A percentile compares a stretch with the other conserved stretches of the same genome.
Evolutionary conservation across 2,329 filamentous ascomycete species (phyloP).

Genomic region (Cercospora citrullina): DNA sequence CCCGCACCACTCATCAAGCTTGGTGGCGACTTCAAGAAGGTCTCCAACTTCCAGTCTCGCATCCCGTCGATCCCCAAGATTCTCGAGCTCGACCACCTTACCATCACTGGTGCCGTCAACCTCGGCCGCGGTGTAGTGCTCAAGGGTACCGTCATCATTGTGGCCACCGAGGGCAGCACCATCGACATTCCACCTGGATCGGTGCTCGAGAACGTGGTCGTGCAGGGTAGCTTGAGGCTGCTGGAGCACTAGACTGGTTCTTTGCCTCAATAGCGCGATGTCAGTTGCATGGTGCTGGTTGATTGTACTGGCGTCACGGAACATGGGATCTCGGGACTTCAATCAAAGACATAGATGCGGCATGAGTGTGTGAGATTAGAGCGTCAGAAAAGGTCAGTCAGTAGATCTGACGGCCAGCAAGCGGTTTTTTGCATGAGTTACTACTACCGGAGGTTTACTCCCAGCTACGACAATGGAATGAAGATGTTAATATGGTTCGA

Average conservation of each 20-base stretch:
- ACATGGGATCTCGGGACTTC: conserved; percentile 6
- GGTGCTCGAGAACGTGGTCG: conserved; percentile 96
- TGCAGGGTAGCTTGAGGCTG: conserved; percentile 87
- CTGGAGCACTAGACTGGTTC: conserved; percentile 59
- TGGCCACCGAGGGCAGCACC: conserved; percentile 94
- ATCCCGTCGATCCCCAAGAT: conserved; percentile 88
- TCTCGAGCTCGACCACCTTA: conserved; percentile 89
- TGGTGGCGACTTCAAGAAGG: conserved; percentile 99
- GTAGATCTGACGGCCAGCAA: conserved; percentile 16
- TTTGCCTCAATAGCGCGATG: background rate
- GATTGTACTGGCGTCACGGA: conserved; percentile 12
- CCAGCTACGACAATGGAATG: conserved; percentile 12
- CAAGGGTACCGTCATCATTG: conserved; percentile 98
- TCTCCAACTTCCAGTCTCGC: conserved; percentile 90
- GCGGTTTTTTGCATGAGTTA: conserved; percentile 15
- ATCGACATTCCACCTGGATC: conserved; percentile 97
- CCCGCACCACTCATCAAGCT: conserved; percentile 98
- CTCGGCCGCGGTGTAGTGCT: conserved; percentile 91
- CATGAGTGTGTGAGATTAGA: conserved; percentile 12
- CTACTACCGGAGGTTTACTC: conserved; percentile 12
- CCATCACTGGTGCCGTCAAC: conserved; percentile 96
- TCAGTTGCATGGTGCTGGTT: conserved; percentile 4
- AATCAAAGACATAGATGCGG: conserved; percentile 13
- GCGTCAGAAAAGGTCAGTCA: conserved; percentile 14
- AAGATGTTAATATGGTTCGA: conserved; percentile 12